Evolutionary conservation across 768 basidiomycete species (phyloP).

Genomic region (Infundibulicybe gibba): DNA sequence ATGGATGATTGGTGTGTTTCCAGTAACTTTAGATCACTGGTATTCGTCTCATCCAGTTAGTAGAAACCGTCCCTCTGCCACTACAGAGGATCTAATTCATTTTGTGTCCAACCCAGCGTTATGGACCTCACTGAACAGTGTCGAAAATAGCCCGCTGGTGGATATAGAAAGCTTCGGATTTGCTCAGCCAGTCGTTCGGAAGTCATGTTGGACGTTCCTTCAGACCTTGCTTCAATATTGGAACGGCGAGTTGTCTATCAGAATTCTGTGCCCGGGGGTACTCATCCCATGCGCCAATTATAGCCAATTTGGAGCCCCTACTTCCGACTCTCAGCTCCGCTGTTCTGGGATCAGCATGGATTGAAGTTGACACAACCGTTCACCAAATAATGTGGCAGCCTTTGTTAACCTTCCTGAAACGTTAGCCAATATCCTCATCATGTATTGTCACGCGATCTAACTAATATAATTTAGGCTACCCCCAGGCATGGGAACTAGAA

Average conservation of each 20-base stretch:
- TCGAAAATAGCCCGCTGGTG: constrained; percentile 36
- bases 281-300: background rate
- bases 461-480: constrained; percentile 43
- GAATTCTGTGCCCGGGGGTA: background rate
- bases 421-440: constrained; percentile 33
- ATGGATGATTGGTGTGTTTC: constrained; percentile 57
- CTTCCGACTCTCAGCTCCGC: constrained; percentile 50
- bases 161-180: constrained; percentile 50
- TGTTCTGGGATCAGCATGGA: constrained; percentile 61
- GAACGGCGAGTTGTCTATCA: constrained; percentile 34
- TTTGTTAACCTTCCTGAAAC: constrained; percentile 65
- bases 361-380: constrained; percentile 70
- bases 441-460: background rate
- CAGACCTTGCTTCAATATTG: constrained; percentile 37
- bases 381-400: constrained; percentile 69
- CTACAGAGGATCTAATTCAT: constrained; percentile 26
- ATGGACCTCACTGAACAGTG: constrained; percentile 58
- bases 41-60: too few species aligned
- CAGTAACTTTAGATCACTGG: too few species aligned
- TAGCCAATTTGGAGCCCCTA: constrained; percentile 21
- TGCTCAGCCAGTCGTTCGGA: constrained; percentile 68
- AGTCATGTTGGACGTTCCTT: constrained; percentile 63
- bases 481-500: constrained; percentile 61
- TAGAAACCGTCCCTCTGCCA: constrained; percentile 13
- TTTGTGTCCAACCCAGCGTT: constrained; percentile 47